phyloP scores from a whole-genome alignment of 441 rosid species.

The Aquilaria agallochum region DNA sequence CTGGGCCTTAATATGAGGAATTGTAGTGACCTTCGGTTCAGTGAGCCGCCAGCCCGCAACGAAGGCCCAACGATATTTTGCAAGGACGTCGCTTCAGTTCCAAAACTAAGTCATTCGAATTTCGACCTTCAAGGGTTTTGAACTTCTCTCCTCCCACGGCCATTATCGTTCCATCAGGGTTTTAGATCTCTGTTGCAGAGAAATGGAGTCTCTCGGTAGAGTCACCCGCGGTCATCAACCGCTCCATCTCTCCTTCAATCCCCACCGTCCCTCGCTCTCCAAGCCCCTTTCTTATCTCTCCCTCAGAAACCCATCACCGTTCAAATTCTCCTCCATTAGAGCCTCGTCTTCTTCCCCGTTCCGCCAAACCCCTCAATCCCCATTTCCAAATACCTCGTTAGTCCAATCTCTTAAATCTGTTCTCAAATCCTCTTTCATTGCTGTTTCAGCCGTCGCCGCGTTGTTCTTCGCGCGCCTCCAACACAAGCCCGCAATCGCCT shows the following conservation, averaged over 20 bases:
- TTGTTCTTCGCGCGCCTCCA: constrained; percentile 37
- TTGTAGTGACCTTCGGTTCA: neutral
- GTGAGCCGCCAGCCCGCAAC: neutral
- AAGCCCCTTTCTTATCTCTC: constrained; percentile 20
- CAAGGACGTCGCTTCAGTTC: too few species aligned
- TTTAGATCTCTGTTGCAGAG: neutral
- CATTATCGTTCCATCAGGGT: too few species aligned
- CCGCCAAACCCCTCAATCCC: constrained; percentile 8
- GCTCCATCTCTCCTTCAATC: constrained; percentile 38
- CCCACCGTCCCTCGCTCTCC: constrained; percentile 30
- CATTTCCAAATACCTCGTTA: constrained; percentile 13
- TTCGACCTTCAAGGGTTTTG: neutral
- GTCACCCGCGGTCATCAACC: constrained; percentile 31
- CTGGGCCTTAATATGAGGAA: neutral
- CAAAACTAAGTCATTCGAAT: too few species aligned
- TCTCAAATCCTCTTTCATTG: constrained; percentile 49
- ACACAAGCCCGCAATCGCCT: constrained; percentile 36
- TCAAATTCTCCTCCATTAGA: constrained; percentile 28
- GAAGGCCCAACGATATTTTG: too few species aligned
- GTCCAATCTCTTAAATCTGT: constrained; percentile 5
- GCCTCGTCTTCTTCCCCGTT: constrained; percentile 21
- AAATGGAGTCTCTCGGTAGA: constrained; percentile 50
- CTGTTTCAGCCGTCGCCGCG: constrained; percentile 50
- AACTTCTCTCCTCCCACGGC: neutral
- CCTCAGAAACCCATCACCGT: constrained; percentile 15